A percentile compares a stretch with the other conserved stretches of the same genome.
Evolutionary conservation across 176 grass and related monocot species (phyloP).

Genomic region (Saccharum officinarum): DNA sequence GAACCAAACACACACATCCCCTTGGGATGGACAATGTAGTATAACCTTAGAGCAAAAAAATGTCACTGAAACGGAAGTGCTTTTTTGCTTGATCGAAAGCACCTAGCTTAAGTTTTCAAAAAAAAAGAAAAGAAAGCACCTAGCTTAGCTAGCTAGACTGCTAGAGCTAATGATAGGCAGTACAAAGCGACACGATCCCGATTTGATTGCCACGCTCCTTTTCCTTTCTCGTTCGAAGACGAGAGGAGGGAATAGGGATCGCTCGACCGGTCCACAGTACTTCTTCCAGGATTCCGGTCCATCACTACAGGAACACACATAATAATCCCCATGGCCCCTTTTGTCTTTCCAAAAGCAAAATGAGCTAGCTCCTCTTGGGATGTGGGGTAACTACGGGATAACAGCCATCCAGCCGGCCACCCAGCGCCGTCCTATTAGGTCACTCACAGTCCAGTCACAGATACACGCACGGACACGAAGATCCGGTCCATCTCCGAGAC

Average conservation of each 20-base stretch:
- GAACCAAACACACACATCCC: too few relatives aligned
- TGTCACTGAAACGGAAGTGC: too few relatives aligned
- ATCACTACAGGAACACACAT: background rate
- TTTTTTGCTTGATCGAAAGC: background rate
- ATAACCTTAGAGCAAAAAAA: too few relatives aligned
- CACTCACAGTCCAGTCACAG: background rate
- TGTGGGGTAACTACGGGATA: background rate
- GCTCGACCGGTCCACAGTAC: background rate
- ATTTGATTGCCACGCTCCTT: background rate
- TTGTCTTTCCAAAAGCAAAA: background rate
- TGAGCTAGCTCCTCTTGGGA: background rate
- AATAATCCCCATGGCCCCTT: background rate
- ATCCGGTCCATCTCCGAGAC: background rate
- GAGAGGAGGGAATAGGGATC: background rate
- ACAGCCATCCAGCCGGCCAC: background rate
- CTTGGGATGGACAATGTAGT: too few relatives aligned
- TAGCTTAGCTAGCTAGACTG: background rate
- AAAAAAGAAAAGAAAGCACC: background rate
- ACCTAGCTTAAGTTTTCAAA: background rate
- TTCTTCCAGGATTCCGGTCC: conserved; percentile 18
- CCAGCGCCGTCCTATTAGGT: background rate
- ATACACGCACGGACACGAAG: background rate
- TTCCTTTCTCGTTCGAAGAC: background rate
- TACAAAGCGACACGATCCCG: background rate
- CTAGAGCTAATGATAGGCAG: background rate